Evolutionary conservation across 129 eudicot genomes (phyloP).

Genomic region (Calendula officinalis): DNA sequence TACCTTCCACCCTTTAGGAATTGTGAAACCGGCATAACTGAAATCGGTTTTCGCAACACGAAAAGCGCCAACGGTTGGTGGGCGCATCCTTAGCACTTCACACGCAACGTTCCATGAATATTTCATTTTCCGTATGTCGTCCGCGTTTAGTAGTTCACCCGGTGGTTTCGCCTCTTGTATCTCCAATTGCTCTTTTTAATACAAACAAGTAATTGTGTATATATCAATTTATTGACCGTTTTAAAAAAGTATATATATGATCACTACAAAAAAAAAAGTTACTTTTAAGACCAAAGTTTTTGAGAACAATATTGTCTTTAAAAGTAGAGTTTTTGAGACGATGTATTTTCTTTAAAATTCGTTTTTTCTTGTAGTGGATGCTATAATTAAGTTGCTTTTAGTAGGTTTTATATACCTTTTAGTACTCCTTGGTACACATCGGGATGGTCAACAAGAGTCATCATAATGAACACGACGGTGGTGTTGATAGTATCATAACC

Average conservation of each 20-base stretch:
- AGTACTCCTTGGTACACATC: constrained; percentile 37
- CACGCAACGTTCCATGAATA: constrained; percentile 44
- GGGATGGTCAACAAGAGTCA: constrained; percentile 42
- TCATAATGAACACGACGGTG: constrained; percentile 42
- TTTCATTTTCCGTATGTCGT: constrained; percentile 39
- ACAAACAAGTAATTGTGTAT: not conserved
- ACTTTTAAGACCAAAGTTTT: too few species aligned
- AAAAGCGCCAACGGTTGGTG: constrained; percentile 43
- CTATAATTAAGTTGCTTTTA: not conserved
- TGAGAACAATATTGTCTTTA: too few species aligned
- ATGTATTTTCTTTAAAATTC: too few species aligned
- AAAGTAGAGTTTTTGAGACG: too few species aligned
- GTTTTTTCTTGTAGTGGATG: too few species aligned
- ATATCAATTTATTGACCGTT: not conserved
- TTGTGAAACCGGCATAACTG: constrained; percentile 31
- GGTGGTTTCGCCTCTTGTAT: constrained; percentile 28
- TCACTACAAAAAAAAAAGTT: too few species aligned
- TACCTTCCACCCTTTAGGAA: constrained; percentile 48
- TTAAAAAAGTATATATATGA: not conserved
- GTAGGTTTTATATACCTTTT: constrained; percentile 43
- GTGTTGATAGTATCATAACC: constrained; percentile 49
- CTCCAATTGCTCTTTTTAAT: constrained; percentile 36
- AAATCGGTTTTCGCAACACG: constrained; percentile 40
- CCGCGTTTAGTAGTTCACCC: constrained; percentile 30
- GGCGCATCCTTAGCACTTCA: constrained; percentile 41